These are phyloP conservation scores for Fusarium drepaniforme DNA, from an alignment of 2,329 filamentous ascomycete genomes.

Conservation along the genomic window DNA sequence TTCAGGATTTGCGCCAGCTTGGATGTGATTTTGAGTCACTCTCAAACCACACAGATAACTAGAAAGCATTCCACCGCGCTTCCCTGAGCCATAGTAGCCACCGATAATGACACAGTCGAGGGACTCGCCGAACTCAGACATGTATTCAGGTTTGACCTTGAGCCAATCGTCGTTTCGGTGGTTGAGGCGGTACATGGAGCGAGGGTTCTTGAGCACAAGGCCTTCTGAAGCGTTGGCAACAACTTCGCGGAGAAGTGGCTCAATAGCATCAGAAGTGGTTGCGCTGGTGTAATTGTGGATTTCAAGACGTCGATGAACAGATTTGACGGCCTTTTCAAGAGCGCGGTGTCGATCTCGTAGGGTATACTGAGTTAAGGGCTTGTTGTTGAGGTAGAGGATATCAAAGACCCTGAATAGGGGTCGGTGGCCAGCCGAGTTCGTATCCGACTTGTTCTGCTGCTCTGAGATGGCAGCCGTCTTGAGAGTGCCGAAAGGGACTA, in stretches of 20 bases:
- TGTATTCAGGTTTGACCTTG: constrained; percentile 99
- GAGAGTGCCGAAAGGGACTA: constrained; percentile 90
- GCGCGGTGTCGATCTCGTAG: constrained; percentile 84
- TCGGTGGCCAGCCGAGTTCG: constrained; percentile 61
- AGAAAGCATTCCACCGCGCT: constrained; percentile 83
- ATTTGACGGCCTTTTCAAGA: constrained; percentile 76
- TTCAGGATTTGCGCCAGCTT: constrained; percentile 70
- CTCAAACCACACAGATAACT: constrained; percentile 92
- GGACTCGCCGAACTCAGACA: constrained; percentile 94
- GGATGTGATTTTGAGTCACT: constrained; percentile 76
- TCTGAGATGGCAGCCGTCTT: constrained; percentile 90
- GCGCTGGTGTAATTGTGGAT: constrained; percentile 80
- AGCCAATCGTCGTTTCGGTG: constrained; percentile 96
- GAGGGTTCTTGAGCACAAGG: constrained; percentile 92
- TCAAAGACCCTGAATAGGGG: constrained; percentile 92
- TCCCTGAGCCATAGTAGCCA: constrained; percentile 91
- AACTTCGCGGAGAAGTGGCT: constrained; percentile 82
- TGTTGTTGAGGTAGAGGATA: constrained; percentile 88
- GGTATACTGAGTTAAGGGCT: constrained; percentile 83
- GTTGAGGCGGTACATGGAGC: constrained; percentile 87
- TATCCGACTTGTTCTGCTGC: constrained; percentile 72
- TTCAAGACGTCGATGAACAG: constrained; percentile 82
- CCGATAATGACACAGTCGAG: constrained; percentile 92
- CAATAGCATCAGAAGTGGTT: constrained; percentile 77
- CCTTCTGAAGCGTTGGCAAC: constrained; percentile 91